phyloP scores from a whole-genome alignment of 192 early-diverging fungal genomes.

The Chytriomyces sp. region DNA sequence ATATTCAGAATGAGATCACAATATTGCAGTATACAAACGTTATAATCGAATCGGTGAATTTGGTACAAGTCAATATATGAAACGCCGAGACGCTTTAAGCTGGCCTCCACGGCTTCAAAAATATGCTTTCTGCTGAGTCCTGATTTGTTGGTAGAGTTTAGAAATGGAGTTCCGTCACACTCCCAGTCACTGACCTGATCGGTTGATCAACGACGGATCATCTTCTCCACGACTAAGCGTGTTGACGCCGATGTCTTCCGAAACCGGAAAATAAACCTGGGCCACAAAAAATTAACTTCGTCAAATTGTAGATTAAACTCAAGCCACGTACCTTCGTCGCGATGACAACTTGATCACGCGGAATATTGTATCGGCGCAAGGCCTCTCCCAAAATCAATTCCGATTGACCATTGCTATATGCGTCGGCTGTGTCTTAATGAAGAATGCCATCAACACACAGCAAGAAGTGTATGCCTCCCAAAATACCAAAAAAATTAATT shows the following conservation, averaged over 20 bases:
- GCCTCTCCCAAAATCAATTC: slow-evolving; percentile 62
- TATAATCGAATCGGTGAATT: slow-evolving; percentile 47
- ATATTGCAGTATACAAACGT: slow-evolving; percentile 31
- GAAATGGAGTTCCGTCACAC: no score
- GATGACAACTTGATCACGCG: slow-evolving; percentile 58
- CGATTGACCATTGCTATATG: slow-evolving; percentile 57
- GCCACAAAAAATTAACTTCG: not conserved
- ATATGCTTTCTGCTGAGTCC: slow-evolving; percentile 44
- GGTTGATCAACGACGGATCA: slow-evolving; percentile 22
- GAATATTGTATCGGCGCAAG: slow-evolving; percentile 50
- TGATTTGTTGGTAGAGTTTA: slow-evolving; percentile 29
- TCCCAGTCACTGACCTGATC: slow-evolving; percentile 15
- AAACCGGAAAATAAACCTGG: slow-evolving; percentile 22
- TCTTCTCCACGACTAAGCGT: slow-evolving; percentile 19
- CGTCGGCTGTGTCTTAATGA: slow-evolving; percentile 57
- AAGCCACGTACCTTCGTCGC: slow-evolving; percentile 50
- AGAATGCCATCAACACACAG: slow-evolving; percentile 5
- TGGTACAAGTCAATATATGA: slow-evolving; percentile 61
- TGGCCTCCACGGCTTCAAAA: slow-evolving; percentile 54
- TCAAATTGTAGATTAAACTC: not conserved
- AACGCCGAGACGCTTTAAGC: slow-evolving; percentile 55
- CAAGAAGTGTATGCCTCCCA: slow-evolving; percentile 1
- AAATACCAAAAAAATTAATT: slow-evolving; percentile 53
- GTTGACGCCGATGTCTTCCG: slow-evolving; percentile 22
- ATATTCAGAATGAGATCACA: not conserved